Evolutionary conservation across 352 stramenopile species (phyloP).

Genomic region (Globisporangium barbulae): DNA sequence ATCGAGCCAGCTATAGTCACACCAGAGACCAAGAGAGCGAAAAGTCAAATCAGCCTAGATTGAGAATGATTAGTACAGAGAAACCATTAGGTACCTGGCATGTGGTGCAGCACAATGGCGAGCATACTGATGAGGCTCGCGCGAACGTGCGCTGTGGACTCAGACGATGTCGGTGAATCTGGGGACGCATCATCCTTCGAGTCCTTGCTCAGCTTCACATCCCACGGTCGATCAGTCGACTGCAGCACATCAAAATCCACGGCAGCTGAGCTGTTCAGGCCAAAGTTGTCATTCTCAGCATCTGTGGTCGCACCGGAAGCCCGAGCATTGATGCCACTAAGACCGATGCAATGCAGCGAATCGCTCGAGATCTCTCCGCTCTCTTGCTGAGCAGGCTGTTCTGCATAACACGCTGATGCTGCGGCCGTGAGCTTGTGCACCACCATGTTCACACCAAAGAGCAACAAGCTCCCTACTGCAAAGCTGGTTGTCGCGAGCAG

Average conservation of each 20-base stretch:
- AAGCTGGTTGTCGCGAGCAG: constrained; percentile 1
- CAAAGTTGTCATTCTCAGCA: background rate
- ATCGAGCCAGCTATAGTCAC: background rate
- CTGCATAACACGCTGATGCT: background rate
- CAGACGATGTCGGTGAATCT: background rate
- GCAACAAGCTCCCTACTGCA: background rate
- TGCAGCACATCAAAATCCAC: constrained; percentile 5
- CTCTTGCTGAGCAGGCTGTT: background rate
- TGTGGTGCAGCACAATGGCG: constrained; percentile 1
- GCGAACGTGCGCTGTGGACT: background rate
- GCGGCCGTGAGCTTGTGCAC: background rate
- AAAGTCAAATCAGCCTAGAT: background rate
- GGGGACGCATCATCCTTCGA: background rate
- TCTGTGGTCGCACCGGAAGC: background rate
- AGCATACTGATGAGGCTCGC: background rate
- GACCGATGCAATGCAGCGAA: background rate
- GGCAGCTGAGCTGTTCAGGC: background rate
- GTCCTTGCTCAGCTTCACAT: background rate
- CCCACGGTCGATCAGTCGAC: background rate
- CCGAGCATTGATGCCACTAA: background rate
- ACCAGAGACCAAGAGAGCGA: background rate
- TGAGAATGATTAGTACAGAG: background rate
- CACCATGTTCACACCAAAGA: background rate
- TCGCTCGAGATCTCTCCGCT: background rate
- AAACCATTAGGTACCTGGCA: background rate